Percentiles rank a stretch among this genome's conserved stretches.
Conservation (phyloP, 768 basidiomycete species). For the Chalciporus piperatus region DNA sequence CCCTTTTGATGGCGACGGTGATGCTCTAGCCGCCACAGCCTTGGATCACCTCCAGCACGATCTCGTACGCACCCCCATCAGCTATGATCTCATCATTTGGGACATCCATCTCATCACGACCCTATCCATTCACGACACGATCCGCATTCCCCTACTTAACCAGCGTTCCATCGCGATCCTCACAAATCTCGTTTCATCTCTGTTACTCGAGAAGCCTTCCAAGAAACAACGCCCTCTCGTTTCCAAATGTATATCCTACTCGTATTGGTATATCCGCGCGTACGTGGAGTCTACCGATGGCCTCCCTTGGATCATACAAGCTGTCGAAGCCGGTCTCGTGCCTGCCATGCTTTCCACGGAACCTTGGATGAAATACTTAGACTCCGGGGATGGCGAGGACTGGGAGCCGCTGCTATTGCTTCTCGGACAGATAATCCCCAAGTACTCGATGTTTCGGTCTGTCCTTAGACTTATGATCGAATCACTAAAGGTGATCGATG, state of each 20-base stretch:
- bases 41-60: constrained; percentile 26
- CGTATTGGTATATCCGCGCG: constrained; percentile 30
- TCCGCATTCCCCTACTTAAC: constrained; percentile 23
- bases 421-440: constrained; percentile 23
- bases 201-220: constrained; percentile 11
- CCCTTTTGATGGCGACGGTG: constrained; percentile 19
- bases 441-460: constrained; percentile 25
- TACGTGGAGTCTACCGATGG: constrained; percentile 27
- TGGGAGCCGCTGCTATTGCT: constrained; percentile 29
- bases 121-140: constrained; percentile 24
- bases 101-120: constrained; percentile 28
- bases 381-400: constrained; percentile 20
- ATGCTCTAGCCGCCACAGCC: constrained; percentile 20
- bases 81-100: constrained; percentile 29
- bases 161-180: constrained; percentile 20
- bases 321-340: constrained; percentile 24
- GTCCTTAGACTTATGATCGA: constrained; percentile 17
- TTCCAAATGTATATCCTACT: constrained; percentile 28
- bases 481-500: constrained; percentile 13
- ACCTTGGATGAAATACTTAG: constrained; percentile 23
- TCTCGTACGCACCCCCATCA: constrained; percentile 15
- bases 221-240: constrained; percentile 6
- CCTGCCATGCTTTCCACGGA: constrained; percentile 25
- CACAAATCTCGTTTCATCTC: constrained; percentile 12
- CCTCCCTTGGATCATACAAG: constrained; percentile 24